These are phyloP conservation scores for Corchorus olitorius DNA, from an alignment of 345 rosid species.

Conservation along the genomic window DNA sequence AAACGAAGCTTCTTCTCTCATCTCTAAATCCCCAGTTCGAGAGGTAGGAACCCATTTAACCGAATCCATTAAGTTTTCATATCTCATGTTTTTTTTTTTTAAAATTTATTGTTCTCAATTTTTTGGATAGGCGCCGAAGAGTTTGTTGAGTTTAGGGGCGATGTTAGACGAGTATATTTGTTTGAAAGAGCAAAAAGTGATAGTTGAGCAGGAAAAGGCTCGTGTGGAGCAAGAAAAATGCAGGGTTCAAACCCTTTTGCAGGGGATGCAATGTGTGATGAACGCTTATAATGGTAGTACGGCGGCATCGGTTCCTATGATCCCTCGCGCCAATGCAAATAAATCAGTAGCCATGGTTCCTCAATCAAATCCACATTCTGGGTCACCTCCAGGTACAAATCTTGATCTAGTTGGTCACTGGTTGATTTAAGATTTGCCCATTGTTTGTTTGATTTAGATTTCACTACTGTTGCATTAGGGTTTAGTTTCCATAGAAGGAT, in stretches of 20 bases:
- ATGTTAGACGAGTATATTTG: slow-evolving; percentile 69
- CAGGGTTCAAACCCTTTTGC: slow-evolving; percentile 66
- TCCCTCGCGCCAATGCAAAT: slow-evolving; percentile 27
- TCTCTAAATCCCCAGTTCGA: slow-evolving; percentile 63
- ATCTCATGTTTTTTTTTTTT: background rate
- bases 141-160: slow-evolving; percentile 66
- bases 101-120: background rate
- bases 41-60: slow-evolving; percentile 42
- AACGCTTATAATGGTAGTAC: slow-evolving; percentile 54
- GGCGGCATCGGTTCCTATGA: slow-evolving; percentile 30
- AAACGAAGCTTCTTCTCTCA: slow-evolving; percentile 68
- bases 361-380: slow-evolving; percentile 27
- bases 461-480: background rate
- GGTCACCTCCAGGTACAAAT: slow-evolving; percentile 42
- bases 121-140: slow-evolving; percentile 58
- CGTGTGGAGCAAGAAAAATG: slow-evolving; percentile 62
- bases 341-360: slow-evolving; percentile 22
- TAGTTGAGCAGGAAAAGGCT: slow-evolving; percentile 61
- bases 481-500: background rate
- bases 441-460: background rate
- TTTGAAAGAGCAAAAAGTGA: slow-evolving; percentile 67
- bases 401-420: background rate
- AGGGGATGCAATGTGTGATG: slow-evolving; percentile 78
- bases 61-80: background rate
- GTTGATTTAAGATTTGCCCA: background rate